Conservation (phyloP, 441 rosid genomes). For the Bocquillonia castaneifolia region DNA sequence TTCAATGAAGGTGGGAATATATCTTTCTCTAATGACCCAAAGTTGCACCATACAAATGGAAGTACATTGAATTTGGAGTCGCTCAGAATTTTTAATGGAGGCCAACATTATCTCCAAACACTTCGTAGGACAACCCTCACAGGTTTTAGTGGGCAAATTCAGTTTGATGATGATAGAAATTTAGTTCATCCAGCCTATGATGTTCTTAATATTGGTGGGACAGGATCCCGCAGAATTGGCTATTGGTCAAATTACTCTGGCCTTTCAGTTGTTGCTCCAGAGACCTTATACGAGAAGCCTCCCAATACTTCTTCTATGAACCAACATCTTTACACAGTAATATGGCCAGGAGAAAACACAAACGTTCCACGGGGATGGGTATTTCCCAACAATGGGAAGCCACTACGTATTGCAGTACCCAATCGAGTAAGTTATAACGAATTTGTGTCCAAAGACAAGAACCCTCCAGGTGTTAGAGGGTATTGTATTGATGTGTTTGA, state of each 20-base stretch:
- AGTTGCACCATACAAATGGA: slow-evolving; percentile 37
- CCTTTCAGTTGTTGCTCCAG: slow-evolving; percentile 60
- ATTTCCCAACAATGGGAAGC: slow-evolving; percentile 77
- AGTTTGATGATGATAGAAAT: slow-evolving; percentile 52
- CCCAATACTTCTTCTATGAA: slow-evolving; percentile 38
- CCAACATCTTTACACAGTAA: slow-evolving; percentile 49
- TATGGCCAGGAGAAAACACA: slow-evolving; percentile 76
- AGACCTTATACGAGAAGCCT: slow-evolving; percentile 49
- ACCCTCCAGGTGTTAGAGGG: slow-evolving; percentile 73
- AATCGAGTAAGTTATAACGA: slow-evolving; percentile 58
- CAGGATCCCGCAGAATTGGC: slow-evolving; percentile 60
- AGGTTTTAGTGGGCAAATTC: slow-evolving; percentile 60
- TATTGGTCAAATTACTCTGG: slow-evolving; percentile 82
- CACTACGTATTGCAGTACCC: slow-evolving; percentile 73
- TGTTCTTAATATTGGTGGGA: slow-evolving; percentile 63
- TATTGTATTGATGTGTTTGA: slow-evolving; percentile 87
- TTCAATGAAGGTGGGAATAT: slow-evolving; percentile 48
- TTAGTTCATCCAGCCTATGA: slow-evolving; percentile 68
- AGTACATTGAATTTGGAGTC: slow-evolving; percentile 51
- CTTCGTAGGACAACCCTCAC: slow-evolving; percentile 57
- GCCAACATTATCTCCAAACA: slow-evolving; percentile 53
- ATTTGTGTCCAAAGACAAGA: slow-evolving; percentile 47
- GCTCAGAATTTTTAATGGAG: slow-evolving; percentile 64
- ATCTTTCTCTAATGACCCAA: slow-evolving; percentile 63
- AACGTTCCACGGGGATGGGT: slow-evolving; percentile 77